phyloP scores from a whole-genome alignment of 2,329 filamentous ascomycete genomes.

The Pseudogymnoascus sp. region DNA sequence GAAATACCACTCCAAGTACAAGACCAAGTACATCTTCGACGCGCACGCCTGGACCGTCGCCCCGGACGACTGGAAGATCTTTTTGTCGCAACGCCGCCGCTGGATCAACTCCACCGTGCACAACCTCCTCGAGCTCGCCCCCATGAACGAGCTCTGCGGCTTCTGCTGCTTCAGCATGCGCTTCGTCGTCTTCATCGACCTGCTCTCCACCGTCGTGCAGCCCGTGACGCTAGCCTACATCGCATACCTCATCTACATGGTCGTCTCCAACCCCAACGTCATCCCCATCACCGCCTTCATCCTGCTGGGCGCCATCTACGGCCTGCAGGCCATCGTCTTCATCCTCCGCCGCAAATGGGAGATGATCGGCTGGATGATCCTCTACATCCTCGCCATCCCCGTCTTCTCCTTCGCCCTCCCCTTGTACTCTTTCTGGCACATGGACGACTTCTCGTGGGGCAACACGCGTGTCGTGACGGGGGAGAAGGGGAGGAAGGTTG shows the following conservation, averaged over 20 bases:
- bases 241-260: slow-evolving; percentile 74
- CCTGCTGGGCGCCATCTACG: slow-evolving; percentile 83
- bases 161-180: slow-evolving; percentile 99
- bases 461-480: slow-evolving; percentile 96
- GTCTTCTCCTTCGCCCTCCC: slow-evolving; percentile 88
- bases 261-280: slow-evolving; percentile 51
- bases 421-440: slow-evolving; percentile 98
- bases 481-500: slow-evolving; percentile 83
- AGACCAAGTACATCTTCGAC: slow-evolving; percentile 95
- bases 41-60: slow-evolving; percentile 91
- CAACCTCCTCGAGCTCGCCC: slow-evolving; percentile 85
- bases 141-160: slow-evolving; percentile 87
- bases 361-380: slow-evolving; percentile 98
- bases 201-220: slow-evolving; percentile 84
- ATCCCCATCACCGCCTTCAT: slow-evolving; percentile 83
- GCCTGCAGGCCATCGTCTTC: slow-evolving; percentile 92
- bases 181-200: slow-evolving; percentile 90
- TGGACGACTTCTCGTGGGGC: slow-evolving; percentile 98
- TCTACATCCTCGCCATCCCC: slow-evolving; percentile 91
- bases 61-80: slow-evolving; percentile 85
- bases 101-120: slow-evolving; percentile 99
- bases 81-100: slow-evolving; percentile 93
- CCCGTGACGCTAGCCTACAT: slow-evolving; percentile 84
- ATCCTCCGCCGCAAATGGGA: slow-evolving; percentile 97
- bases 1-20: slow-evolving; percentile 87